Conservation (phyloP, 208 protist genomes). For the Wallacemonas sp. region DNA sequence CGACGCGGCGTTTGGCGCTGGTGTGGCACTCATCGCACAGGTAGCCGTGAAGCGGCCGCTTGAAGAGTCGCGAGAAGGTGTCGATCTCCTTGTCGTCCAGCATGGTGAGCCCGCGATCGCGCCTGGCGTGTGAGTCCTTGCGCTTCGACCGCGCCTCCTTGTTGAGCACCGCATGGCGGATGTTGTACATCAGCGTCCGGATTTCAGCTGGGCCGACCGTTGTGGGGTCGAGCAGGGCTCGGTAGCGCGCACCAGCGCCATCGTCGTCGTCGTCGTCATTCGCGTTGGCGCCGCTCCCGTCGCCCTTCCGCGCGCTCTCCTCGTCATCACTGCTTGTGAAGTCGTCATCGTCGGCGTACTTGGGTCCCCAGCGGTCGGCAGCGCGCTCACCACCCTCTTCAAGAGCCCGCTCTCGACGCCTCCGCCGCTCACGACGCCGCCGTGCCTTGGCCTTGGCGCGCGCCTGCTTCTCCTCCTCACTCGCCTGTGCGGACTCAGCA, state of each 20-base stretch:
- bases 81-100: constrained; percentile 86
- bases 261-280: constrained; percentile 12
- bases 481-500: background rate
- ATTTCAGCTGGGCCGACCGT: constrained; percentile 44
- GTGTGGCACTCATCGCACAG: constrained; percentile 76
- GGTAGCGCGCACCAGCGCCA: constrained; percentile 6
- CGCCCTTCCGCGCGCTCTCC: background rate
- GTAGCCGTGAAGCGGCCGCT: constrained; percentile 76
- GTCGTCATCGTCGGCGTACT: constrained; percentile 11
- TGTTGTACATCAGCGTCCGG: constrained; percentile 67
- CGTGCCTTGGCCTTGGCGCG: background rate
- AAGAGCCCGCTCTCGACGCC: background rate
- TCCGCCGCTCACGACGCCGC: background rate
- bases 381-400: constrained; percentile 8
- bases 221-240: constrained; percentile 40
- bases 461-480: constrained; percentile 1
- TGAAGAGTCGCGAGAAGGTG: constrained; percentile 81
- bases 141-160: constrained; percentile 50
- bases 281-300: background rate
- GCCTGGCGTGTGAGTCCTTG: constrained; percentile 42
- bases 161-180: constrained; percentile 61
- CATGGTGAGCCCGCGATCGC: constrained; percentile 75
- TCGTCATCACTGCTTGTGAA: constrained; percentile 13
- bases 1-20: constrained; percentile 59
- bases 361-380: background rate